A percentile compares a stretch with the other conserved stretches of the same genome.
Evolutionary conservation across 2,329 filamentous ascomycete species (phyloP).

Genomic region (Monosporascus sp.): DNA sequence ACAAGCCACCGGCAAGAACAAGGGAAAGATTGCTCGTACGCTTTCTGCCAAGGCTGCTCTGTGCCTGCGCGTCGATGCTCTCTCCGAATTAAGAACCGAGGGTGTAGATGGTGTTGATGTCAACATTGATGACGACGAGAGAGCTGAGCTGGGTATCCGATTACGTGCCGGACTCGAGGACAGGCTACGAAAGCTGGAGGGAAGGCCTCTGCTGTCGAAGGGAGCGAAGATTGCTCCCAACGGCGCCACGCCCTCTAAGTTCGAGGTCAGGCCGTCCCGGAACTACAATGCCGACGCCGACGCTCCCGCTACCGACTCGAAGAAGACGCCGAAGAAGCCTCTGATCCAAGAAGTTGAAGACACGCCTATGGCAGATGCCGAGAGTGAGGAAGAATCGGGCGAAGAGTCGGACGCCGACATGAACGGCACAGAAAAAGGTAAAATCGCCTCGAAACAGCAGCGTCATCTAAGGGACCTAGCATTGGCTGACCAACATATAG

Average conservation of each 20-base stretch:
- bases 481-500: conserved; percentile 22
- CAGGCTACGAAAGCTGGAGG: conserved; percentile 73
- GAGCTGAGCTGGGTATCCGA: conserved; percentile 70
- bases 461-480: conserved; percentile 14
- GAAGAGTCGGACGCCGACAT: conserved; percentile 31
- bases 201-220: conserved; percentile 78
- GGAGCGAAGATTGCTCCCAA: conserved; percentile 71
- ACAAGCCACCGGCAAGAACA: conserved; percentile 95
- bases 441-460: conserved; percentile 20
- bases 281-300: conserved; percentile 96
- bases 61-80: conserved; percentile 86
- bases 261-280: conserved; percentile 84
- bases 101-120: conserved; percentile 48
- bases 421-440: conserved; percentile 27
- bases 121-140: conserved; percentile 79
- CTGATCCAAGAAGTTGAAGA: conserved; percentile 32
- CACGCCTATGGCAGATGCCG: conserved; percentile 35
- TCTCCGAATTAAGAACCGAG: conserved; percentile 69
- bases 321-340: conserved; percentile 32
- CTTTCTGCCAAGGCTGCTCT: conserved; percentile 90
- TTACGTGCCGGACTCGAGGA: conserved; percentile 70
- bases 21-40: conserved; percentile 98
- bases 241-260: conserved; percentile 67
- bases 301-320: conserved; percentile 54
- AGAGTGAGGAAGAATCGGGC: conserved; percentile 39